These are phyloP conservation scores for Sanghuangporus weigelae DNA, from an alignment of 1,284 basidiomycete species.

Conservation along the genomic window DNA sequence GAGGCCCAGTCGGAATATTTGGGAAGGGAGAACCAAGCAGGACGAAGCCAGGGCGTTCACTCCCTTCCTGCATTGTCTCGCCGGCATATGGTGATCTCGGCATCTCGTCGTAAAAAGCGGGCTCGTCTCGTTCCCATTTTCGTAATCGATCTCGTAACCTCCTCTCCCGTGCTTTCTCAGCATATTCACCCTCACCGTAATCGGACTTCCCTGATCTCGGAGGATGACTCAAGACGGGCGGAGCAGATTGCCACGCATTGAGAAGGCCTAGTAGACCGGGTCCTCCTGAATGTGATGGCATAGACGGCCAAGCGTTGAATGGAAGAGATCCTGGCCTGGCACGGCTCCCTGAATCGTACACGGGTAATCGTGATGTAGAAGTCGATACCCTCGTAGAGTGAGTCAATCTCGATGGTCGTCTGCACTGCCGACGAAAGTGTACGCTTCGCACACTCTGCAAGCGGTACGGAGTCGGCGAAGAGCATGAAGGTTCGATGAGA, in stretches of 20 bases:
- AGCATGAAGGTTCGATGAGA: constrained; percentile 90
- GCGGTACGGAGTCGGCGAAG: constrained; percentile 96
- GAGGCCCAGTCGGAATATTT: constrained; percentile 23
- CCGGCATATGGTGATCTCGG: constrained; percentile 41
- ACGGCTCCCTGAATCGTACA: constrained; percentile 98
- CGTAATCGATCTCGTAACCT: constrained; percentile 61
- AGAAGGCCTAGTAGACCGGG: constrained; percentile 34
- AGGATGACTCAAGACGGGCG: constrained; percentile 16
- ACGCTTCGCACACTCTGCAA: constrained; percentile 98
- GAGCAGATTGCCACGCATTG: constrained; percentile 21
- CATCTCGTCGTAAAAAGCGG: constrained; percentile 53
- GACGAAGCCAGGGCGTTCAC: constrained; percentile 10
- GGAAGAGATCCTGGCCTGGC: constrained; percentile 98
- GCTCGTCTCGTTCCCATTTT: constrained; percentile 64
- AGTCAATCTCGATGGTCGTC: constrained; percentile 98
- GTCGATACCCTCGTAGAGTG: constrained; percentile 95
- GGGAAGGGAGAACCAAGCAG: constrained; percentile 21
- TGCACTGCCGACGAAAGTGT: constrained; percentile 96
- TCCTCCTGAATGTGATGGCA: constrained; percentile 22
- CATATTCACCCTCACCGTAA: constrained; percentile 59
- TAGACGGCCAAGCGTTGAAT: constrained; percentile 72
- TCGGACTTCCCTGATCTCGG: constrained; percentile 35
- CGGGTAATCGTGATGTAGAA: constrained; percentile 98
- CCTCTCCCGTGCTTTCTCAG: constrained; percentile 61
- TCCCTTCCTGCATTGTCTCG: constrained; percentile 32